phyloP scores from a whole-genome alignment of 2,329 filamentous ascomycete genomes.

The Purpureocillium takamizusanense region DNA sequence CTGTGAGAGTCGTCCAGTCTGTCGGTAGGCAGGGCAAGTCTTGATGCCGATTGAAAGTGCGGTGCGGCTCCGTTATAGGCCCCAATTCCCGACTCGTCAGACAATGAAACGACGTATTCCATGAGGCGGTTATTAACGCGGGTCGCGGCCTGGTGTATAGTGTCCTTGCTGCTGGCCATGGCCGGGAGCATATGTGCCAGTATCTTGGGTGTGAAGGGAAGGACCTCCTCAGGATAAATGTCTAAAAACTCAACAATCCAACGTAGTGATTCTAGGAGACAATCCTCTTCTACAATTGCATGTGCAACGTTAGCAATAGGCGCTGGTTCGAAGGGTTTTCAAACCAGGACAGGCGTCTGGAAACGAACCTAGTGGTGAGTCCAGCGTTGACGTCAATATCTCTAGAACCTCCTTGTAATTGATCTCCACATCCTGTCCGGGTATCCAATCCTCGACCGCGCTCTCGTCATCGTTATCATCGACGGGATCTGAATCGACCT shows the following conservation, averaged over 20 bases:
- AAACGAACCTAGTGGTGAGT: conserved; percentile 63
- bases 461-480: conserved; percentile 51
- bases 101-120: conserved; percentile 87
- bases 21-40: conserved; percentile 33
- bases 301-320: neutral
- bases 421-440: conserved; percentile 91
- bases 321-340: neutral
- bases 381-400: conserved; percentile 82
- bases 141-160: conserved; percentile 78
- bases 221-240: conserved; percentile 92
- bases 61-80: conserved; percentile 10
- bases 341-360: neutral
- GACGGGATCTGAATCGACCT: conserved; percentile 47
- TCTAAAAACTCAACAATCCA: conserved; percentile 98
- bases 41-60: conserved; percentile 25
- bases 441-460: conserved; percentile 89
- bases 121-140: conserved; percentile 86
- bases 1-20: conserved; percentile 37
- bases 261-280: conserved; percentile 78
- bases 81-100: conserved; percentile 50
- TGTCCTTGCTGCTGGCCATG: conserved; percentile 85
- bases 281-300: conserved; percentile 68
- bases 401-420: conserved; percentile 88
- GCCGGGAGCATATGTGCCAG: conserved; percentile 87
- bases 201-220: conserved; percentile 88